phyloP scores from a whole-genome alignment of 202 grass and related monocot species.

The Alloteropsis angusta region DNA sequence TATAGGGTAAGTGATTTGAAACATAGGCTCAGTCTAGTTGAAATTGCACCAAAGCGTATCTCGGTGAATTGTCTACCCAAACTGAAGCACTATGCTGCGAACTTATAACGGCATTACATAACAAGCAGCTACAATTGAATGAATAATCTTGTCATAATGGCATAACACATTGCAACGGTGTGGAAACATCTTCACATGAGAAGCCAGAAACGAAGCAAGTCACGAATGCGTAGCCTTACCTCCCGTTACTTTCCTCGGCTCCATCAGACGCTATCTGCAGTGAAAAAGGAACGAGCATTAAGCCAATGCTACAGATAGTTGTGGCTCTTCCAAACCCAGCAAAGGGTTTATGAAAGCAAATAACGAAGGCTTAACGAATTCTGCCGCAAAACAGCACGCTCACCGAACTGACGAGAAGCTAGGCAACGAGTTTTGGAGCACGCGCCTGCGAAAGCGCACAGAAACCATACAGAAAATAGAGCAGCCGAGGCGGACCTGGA shows the following conservation, averaged over 20 bases:
- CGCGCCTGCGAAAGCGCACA: neutral
- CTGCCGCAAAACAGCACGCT: neutral
- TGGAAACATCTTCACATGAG: neutral
- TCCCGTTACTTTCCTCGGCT: constrained; percentile 21
- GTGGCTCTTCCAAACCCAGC: neutral
- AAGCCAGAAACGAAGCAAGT: neutral
- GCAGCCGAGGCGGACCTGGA: constrained; percentile 43
- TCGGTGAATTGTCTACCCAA: neutral
- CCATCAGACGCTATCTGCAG: constrained; percentile 29
- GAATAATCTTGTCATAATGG: neutral
- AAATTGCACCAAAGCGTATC: neutral
- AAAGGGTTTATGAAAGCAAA: constrained; percentile 1
- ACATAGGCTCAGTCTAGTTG: neutral
- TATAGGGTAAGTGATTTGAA: neutral
- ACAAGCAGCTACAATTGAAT: neutral
- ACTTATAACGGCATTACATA: neutral
- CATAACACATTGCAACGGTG: neutral
- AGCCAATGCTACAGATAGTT: neutral
- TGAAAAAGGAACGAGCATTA: constrained; percentile 10
- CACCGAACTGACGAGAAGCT: neutral
- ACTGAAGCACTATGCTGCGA: neutral
- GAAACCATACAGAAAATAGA: neutral
- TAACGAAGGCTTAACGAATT: neutral
- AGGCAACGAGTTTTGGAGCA: neutral
- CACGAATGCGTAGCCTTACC: constrained; percentile 21